Conservation (phyloP, 2,329 filamentous ascomycete species). For the Verruconis gallopava region DNA sequence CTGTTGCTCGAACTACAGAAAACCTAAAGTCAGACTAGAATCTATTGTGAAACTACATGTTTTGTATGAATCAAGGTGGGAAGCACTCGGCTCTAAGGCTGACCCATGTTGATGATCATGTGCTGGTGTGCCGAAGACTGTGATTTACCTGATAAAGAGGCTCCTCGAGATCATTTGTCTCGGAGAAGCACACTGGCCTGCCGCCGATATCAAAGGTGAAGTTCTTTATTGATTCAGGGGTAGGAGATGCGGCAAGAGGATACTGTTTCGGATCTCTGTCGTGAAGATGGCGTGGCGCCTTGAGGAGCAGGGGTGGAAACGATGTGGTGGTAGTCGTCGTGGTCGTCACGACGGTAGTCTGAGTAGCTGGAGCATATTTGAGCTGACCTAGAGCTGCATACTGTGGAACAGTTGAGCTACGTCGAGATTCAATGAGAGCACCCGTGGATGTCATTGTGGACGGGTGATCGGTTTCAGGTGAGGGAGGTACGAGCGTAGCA, state of each 20-base stretch:
- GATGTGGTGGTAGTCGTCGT: conserved; percentile 75
- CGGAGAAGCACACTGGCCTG: conserved; percentile 46
- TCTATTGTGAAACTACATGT: too few relatives aligned
- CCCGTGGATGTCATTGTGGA: background rate
- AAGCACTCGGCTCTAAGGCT: too few relatives aligned
- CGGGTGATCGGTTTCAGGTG: conserved; percentile 5
- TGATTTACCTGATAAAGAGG: conserved; percentile 40
- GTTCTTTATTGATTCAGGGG: conserved; percentile 63
- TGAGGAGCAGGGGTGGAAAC: conserved; percentile 74
- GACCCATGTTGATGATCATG: too few relatives aligned
- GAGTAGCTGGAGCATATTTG: conserved; percentile 49
- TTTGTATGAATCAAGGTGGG: too few relatives aligned
- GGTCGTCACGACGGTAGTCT: conserved; percentile 65
- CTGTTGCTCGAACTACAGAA: background rate
- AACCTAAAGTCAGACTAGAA: background rate
- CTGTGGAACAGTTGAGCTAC: background rate
- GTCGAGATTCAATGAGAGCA: background rate
- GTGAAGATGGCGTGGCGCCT: conserved; percentile 54
- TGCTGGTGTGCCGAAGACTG: conserved; percentile 16
- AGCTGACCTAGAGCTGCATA: conserved; percentile 41
- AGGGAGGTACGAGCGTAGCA: conserved; percentile 6
- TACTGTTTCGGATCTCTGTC: conserved; percentile 80
- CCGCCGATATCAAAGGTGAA: conserved; percentile 63
- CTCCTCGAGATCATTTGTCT: conserved; percentile 44
- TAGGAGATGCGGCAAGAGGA: conserved; percentile 70